Base-by-base conservation (phyloP, 768 basidiomycete genomes). In the Amanita molliuscula region DNA sequence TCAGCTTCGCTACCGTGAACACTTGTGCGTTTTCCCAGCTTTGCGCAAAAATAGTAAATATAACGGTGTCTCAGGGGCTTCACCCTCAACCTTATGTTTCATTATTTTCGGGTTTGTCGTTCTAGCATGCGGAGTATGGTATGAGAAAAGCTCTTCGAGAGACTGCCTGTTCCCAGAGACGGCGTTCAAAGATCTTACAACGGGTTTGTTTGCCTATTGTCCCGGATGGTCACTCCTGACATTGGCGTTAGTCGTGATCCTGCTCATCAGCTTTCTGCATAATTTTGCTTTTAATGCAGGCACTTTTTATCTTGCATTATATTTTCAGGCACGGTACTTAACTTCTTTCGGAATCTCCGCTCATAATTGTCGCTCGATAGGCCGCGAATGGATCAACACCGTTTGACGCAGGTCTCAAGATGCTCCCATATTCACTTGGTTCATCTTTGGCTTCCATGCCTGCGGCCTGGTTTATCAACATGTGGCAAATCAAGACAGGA, bases 401-500 rank as follows among this genome's bases (percentile, higher is more conserved):
- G 10, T 61, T 90, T 41, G 63, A 80, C 62, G 82, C 88, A 52
- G 89, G 87, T 8, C 61, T 88, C 18, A 76, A 79, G 60, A 73
- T 88, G 65, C 72, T 92, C 49, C 87, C 89, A 9, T 91, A 89
- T 68, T 87, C 89, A 44, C 77, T 91, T 46, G 89, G 88, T 45
- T 84, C 88, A 29, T 88, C 88, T 20, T 61, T 91, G 51, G 83
- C 88, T 37, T 90, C 89, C 9, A 81, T 92, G 72, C 87, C 88
- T 20, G 83, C 77, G 33, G 87, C 89, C n/a, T 87, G 85, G 85
- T 74, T 85, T 56, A 85, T 90, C 56, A 78, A 74, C 42, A 79
- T 76, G 54, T 78, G 74, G 72, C 82, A 87, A 63, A 68, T 62
- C 54, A 72, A 68, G 50, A 77, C 70, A 13, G 62, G 67, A 16